Evolutionary conservation across 208 protist genomes (phyloP).

Genomic region (Trypanosoma theileri): DNA sequence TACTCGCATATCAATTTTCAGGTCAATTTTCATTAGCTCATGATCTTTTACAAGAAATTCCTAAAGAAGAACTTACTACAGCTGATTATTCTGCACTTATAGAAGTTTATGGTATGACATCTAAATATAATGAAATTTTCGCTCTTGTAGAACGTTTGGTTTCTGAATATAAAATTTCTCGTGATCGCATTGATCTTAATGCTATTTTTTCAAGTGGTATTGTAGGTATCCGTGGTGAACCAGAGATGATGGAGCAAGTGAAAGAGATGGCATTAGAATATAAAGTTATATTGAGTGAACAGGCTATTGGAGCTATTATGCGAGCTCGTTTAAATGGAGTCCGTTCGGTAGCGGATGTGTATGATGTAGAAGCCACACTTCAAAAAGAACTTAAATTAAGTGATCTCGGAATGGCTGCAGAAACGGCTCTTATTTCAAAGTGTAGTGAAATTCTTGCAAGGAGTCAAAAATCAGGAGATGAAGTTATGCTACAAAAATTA

Average conservation of each 20-base stretch:
- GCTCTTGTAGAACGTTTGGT: constrained; percentile 34
- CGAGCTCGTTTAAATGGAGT: constrained; percentile 35
- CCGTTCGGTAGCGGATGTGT: constrained; percentile 53
- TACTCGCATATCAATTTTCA: constrained; percentile 73
- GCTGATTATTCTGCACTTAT: constrained; percentile 69
- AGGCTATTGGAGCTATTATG: constrained; percentile 52
- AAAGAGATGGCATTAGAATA: constrained; percentile 33
- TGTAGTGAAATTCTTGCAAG: constrained; percentile 69
- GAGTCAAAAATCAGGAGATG: constrained; percentile 55
- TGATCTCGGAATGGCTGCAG: constrained; percentile 59
- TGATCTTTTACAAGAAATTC: constrained; percentile 49
- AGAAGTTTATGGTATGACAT: constrained; percentile 64
- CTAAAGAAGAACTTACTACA: constrained; percentile 42
- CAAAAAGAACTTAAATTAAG: constrained; percentile 43
- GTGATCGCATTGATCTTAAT: constrained; percentile 33
- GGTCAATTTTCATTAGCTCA: constrained; percentile 40
- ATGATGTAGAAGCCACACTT: constrained; percentile 51
- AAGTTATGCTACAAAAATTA: constrained; percentile 80
- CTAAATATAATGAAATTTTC: constrained; percentile 51
- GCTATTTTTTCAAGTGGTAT: constrained; percentile 52
- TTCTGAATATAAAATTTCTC: not conserved
- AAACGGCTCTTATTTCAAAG: constrained; percentile 75
- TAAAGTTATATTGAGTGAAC: constrained; percentile 43
- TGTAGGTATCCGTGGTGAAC: constrained; percentile 48
- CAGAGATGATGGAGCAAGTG: constrained; percentile 32